Evolutionary conservation across 176 grass and related monocot species (phyloP).

Genomic region (Saccharum spontaneum): DNA sequence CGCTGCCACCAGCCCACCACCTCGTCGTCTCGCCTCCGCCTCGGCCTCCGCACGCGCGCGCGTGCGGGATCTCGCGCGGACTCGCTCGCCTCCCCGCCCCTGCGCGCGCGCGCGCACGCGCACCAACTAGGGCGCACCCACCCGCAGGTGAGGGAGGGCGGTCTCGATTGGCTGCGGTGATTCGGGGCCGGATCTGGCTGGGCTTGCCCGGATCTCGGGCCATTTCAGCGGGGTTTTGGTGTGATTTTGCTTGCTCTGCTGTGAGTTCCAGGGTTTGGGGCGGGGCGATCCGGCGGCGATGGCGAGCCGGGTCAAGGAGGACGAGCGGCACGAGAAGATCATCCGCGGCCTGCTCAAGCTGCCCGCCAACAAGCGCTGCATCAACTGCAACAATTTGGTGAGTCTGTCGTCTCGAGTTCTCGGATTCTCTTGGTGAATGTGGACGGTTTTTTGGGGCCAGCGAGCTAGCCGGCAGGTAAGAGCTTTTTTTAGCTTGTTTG

Average conservation of each 20-base stretch:
- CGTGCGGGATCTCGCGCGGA: constrained; percentile 35
- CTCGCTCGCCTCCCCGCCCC: neutral
- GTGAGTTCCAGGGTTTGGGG: constrained; percentile 40
- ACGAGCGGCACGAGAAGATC: constrained; percentile 94
- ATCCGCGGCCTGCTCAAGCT: constrained; percentile 92
- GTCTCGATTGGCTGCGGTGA: neutral
- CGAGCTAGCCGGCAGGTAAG: neutral
- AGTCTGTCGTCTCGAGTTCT: neutral
- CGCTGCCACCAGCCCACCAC: constrained; percentile 19
- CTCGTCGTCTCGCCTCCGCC: constrained; percentile 23
- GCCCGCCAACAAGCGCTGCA: constrained; percentile 89
- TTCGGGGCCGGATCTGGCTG: constrained; percentile 34
- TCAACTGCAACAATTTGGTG: constrained; percentile 99
- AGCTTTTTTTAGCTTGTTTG: constrained; percentile 1
- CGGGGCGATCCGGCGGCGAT: constrained; percentile 38
- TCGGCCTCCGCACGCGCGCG: neutral
- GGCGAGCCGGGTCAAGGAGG: constrained; percentile 88
- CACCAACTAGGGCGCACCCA: neutral
- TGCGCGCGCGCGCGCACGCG: neutral
- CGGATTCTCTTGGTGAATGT: constrained; percentile 25
- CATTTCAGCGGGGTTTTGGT: constrained; percentile 13
- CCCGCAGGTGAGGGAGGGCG: constrained; percentile 28
- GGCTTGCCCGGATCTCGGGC: constrained; percentile 36
- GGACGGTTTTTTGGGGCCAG: neutral
- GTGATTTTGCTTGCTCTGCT: constrained; percentile 1